Percentiles rank a stretch among this genome's conserved stretches.
phyloP scores from a whole-genome alignment of 2,329 filamentous ascomycete genomes.

The Sporothrix variecibatus region DNA sequence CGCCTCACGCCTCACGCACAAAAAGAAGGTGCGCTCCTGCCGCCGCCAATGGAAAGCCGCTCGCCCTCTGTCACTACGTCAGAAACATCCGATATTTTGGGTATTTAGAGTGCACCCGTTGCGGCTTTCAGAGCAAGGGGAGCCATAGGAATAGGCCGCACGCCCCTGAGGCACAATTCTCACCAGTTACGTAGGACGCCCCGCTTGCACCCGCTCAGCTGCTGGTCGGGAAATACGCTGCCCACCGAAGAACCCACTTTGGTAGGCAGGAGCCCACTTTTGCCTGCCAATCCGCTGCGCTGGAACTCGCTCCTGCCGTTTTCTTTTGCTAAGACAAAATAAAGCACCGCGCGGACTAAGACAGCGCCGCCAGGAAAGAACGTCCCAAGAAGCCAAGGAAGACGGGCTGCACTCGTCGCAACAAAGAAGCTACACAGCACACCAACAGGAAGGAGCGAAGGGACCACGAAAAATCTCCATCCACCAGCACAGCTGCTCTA shows the following conservation, averaged over 20 bases:
- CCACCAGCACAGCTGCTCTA: not conserved
- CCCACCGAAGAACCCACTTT: conserved; percentile 14
- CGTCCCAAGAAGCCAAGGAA: conserved; percentile 9
- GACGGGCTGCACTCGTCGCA: conserved; percentile 4
- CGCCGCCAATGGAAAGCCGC: conserved; percentile 6
- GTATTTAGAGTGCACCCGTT: conserved; percentile 1
- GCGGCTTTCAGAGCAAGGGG: not conserved
- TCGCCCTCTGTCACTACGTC: conserved; percentile 14
- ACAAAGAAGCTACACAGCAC: conserved; percentile 16
- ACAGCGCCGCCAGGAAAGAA: conserved; percentile 15
- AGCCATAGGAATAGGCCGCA: not conserved
- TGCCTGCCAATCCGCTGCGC: conserved; percentile 25
- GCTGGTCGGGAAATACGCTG: conserved; percentile 19
- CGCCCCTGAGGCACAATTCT: conserved; percentile 13
- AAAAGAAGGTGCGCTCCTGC: not conserved
- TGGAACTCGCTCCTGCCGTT: conserved; percentile 24
- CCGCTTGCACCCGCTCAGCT: conserved; percentile 11
- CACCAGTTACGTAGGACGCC: conserved; percentile 22
- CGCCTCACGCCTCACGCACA: not conserved
- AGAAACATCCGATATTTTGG: conserved; percentile 23
- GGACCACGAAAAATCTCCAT: conserved; percentile 11
- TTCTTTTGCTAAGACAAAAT: conserved; percentile 21
- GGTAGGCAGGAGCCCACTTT: conserved; percentile 18
- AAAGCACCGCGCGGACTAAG: conserved; percentile 2
- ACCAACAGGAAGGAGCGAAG: conserved; percentile 9